Evolutionary conservation across 306 rosid species (phyloP).

Genomic region (Corylus avellana): DNA sequence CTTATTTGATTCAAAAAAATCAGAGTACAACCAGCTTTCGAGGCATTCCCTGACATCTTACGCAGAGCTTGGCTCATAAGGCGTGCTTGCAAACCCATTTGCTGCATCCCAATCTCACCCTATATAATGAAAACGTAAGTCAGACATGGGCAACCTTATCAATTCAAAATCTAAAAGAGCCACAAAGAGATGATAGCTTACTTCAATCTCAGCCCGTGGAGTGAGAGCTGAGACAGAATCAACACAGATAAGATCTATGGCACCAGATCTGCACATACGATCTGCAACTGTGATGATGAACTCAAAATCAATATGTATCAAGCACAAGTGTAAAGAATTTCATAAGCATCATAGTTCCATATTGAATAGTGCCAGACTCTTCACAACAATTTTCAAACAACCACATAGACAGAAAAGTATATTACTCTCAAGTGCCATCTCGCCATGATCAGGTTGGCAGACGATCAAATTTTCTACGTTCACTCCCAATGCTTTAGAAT

Average conservation of each 20-base stretch:
- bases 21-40: constrained; percentile 98
- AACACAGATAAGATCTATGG: constrained; percentile 91
- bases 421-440: constrained; percentile 99
- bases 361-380: constrained; percentile 16
- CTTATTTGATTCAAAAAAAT: constrained; percentile 95
- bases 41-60: constrained; percentile 99
- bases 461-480: constrained; percentile 94
- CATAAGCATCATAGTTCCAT: constrained; percentile 16
- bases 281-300: constrained; percentile 72
- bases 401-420: constrained; percentile 21
- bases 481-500: constrained; percentile 94
- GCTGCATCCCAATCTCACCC: constrained; percentile 99
- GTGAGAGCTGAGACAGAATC: constrained; percentile 99
- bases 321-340: neutral
- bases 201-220: constrained; percentile 98
- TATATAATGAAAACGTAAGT: constrained; percentile 32
- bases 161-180: constrained; percentile 11
- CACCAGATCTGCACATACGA: constrained; percentile 99
- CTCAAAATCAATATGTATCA: constrained; percentile 32
- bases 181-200: constrained; percentile 28
- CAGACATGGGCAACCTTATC: constrained; percentile 21
- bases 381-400: constrained; percentile 30
- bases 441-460: constrained; percentile 99
- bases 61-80: constrained; percentile 99
- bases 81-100: constrained; percentile 99